These are phyloP conservation scores for Pisolithus albus DNA, from an alignment of 768 basidiomycete species.

Conservation along the genomic window DNA sequence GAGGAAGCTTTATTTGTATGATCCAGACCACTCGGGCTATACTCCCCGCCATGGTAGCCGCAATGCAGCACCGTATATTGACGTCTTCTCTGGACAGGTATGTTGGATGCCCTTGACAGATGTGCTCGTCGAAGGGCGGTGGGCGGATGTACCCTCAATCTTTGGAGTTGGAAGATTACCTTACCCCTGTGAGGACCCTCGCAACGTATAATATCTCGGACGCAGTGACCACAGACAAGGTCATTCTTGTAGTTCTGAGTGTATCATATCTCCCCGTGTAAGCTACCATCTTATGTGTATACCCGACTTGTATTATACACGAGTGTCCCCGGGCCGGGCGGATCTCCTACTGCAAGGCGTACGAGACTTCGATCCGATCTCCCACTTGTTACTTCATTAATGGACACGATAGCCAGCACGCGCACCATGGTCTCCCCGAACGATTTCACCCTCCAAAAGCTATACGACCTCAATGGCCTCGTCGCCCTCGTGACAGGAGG, in stretches of 20 bases:
- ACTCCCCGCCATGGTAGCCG: conserved; percentile 23
- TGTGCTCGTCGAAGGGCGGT: conserved; percentile 22
- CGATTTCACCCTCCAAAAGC: conserved; percentile 17
- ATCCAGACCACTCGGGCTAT: conserved; percentile 20
- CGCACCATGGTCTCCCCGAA: conserved; percentile 18
- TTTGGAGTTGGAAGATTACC: conserved; percentile 7
- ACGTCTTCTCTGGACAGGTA: background rate
- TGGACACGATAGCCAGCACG: background rate
- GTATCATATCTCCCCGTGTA: no score
- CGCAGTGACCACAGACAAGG: no score
- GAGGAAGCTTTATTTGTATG: conserved; percentile 40
- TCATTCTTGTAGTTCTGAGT: no score
- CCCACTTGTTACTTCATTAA: no score
- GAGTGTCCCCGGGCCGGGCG: no score
- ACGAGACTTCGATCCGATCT: no score
- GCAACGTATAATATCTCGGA: conserved; percentile 3
- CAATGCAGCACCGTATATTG: conserved; percentile 22
- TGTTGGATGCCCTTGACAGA: conserved; percentile 5
- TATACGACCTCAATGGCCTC: conserved; percentile 52
- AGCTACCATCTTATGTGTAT: no score
- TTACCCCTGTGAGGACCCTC: conserved; percentile 12
- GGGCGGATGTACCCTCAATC: conserved; percentile 14
- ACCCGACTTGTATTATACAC: no score
- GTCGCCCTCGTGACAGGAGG: conserved; percentile 45
- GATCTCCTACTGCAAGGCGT: no score